Percentiles rank a stretch among this genome's conserved stretches.
phyloP scores from a whole-genome alignment of 805 yeast genomes.

The Candida ipomoeae region DNA sequence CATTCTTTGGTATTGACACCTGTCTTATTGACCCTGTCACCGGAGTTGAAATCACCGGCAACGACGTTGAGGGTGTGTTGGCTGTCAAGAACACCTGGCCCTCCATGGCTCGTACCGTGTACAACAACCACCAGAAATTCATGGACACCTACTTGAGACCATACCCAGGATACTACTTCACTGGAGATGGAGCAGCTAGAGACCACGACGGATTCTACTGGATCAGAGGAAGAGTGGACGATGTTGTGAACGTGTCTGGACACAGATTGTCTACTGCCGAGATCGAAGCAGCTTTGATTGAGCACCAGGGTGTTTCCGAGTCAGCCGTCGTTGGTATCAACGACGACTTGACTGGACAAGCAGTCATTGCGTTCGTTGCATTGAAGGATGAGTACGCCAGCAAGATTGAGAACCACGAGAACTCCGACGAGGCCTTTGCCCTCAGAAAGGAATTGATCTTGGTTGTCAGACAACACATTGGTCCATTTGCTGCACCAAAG shows the following conservation, averaged over 20 bases:
- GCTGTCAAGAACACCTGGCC: constrained; percentile 78
- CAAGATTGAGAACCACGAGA: constrained; percentile 25
- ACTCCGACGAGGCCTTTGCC: constrained; percentile 45
- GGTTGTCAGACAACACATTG: constrained; percentile 74
- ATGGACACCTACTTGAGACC: constrained; percentile 81
- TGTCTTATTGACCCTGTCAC: constrained; percentile 69
- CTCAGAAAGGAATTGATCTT: constrained; percentile 61
- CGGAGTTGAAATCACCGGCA: constrained; percentile 65
- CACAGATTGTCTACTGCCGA: constrained; percentile 88
- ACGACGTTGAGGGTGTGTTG: constrained; percentile 76
- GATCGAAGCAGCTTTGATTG: constrained; percentile 77
- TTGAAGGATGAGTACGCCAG: constrained; percentile 49
- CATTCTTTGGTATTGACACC: constrained; percentile 78
- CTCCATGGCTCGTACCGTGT: constrained; percentile 77
- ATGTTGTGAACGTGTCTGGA: constrained; percentile 83
- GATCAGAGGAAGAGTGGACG: constrained; percentile 85
- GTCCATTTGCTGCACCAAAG: constrained; percentile 86
- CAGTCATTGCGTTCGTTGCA: constrained; percentile 78
- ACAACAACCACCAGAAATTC: constrained; percentile 70
- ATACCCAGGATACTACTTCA: constrained; percentile 76
- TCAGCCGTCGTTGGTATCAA: constrained; percentile 80
- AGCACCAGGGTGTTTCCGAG: constrained; percentile 67
- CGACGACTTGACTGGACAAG: constrained; percentile 83
- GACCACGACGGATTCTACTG: constrained; percentile 81
- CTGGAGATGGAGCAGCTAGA: constrained; percentile 89